A percentile compares a stretch with the other conserved stretches of the same genome.
phyloP scores from a whole-genome alignment of 164 flowering plant species.

The Chloranthus sessilifolius region DNA sequence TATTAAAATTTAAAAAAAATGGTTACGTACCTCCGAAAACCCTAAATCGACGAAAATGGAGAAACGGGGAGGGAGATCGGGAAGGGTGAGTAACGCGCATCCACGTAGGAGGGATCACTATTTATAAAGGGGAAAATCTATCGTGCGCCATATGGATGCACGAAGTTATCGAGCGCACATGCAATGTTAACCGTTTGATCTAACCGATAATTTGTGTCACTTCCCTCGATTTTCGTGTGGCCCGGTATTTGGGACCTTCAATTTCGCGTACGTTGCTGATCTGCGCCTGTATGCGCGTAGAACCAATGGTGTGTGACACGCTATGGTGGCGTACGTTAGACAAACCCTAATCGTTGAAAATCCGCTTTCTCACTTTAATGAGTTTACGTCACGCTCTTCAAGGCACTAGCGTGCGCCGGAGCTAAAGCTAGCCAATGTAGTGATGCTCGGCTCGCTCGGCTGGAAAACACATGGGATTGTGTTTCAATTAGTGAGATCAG shows the following conservation, averaged over 20 bases:
- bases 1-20: no score
- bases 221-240: slow-evolving; percentile 5
- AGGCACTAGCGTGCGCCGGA: slow-evolving; percentile 6
- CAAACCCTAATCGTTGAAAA: slow-evolving; percentile 6
- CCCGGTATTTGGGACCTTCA: no score
- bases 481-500: no score
- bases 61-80: slow-evolving; percentile 9
- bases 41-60: background rate
- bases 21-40: no score
- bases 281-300: slow-evolving; percentile 5
- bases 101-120: slow-evolving; percentile 27
- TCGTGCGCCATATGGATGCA: slow-evolving; percentile 28
- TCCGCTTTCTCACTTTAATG: background rate
- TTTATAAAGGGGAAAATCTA: slow-evolving; percentile 19
- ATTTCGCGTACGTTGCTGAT: slow-evolving; percentile 1
- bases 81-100: slow-evolving; percentile 34
- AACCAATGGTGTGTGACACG: background rate
- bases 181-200: slow-evolving; percentile 11
- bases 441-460: no score
- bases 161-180: slow-evolving; percentile 22
- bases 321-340: slow-evolving; percentile 16
- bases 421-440: background rate
- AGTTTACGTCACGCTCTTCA: background rate
- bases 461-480: no score
- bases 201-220: background rate